Evolutionary conservation across 805 yeast genomes (phyloP).

Genomic region (Metschnikowia matae): DNA sequence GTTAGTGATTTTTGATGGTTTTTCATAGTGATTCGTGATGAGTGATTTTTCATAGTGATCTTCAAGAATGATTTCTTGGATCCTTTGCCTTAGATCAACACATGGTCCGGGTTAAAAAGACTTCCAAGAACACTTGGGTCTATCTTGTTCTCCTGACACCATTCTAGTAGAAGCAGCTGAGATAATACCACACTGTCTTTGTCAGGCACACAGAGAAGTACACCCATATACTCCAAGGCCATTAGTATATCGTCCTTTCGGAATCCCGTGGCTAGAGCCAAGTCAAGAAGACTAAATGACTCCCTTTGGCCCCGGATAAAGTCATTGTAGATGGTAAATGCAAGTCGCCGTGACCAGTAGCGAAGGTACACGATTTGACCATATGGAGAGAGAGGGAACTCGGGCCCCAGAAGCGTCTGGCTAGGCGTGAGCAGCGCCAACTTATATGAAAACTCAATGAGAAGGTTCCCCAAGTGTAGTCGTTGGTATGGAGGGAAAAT

Average conservation of each 20-base stretch:
- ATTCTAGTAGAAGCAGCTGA: constrained; percentile 22
- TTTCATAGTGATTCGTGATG: no score
- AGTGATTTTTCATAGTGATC: no score
- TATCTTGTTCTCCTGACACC: constrained; percentile 28
- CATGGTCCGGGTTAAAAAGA: constrained; percentile 24
- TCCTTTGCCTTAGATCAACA: background rate
- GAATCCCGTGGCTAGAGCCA: constrained; percentile 59
- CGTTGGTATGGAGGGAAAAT: constrained; percentile 91
- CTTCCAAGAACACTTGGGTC: constrained; percentile 23
- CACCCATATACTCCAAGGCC: constrained; percentile 54
- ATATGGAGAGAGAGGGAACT: constrained; percentile 79
- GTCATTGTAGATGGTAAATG: constrained; percentile 18
- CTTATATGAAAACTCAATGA: constrained; percentile 80
- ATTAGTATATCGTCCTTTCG: constrained; percentile 57
- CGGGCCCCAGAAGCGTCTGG: constrained; percentile 78
- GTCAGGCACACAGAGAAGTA: constrained; percentile 12
- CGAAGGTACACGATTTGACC: constrained; percentile 69
- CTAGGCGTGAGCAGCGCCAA: constrained; percentile 56
- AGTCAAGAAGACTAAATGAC: constrained; percentile 40
- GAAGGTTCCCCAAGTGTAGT: constrained; percentile 66
- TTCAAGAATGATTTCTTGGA: no score
- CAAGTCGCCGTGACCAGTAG: constrained; percentile 62
- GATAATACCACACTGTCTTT: constrained; percentile 14
- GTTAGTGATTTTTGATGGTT: no score
- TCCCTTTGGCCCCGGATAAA: background rate